A percentile compares a stretch with the other conserved stretches of the same genome.
Evolutionary conservation across 805 yeast species (phyloP).

Genomic region (Suhomyces tanzawaensis): DNA sequence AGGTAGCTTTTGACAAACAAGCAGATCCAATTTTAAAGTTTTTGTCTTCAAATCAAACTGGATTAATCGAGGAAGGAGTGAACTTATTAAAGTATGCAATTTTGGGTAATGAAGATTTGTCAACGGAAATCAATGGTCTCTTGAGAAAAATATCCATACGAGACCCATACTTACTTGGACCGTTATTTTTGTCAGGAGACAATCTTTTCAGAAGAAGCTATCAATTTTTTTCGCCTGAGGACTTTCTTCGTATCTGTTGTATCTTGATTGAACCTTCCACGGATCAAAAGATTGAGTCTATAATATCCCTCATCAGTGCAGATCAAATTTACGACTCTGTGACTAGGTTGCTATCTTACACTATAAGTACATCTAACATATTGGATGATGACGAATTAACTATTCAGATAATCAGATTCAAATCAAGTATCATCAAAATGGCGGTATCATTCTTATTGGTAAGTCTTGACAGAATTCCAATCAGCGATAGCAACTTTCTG

Average conservation of each 20-base stretch:
- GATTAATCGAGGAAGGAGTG: slow-evolving; percentile 34
- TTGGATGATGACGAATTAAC: slow-evolving; percentile 28
- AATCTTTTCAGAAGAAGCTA: slow-evolving; percentile 22
- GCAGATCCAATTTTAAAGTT: slow-evolving; percentile 37
- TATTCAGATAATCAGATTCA: slow-evolving; percentile 37
- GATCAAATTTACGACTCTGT: slow-evolving; percentile 31
- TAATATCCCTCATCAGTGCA: slow-evolving; percentile 22
- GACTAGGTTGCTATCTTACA: slow-evolving; percentile 24
- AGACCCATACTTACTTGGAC: slow-evolving; percentile 30
- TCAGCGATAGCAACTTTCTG: slow-evolving; percentile 30
- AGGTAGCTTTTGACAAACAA: slow-evolving; percentile 17
- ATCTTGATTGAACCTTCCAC: slow-evolving; percentile 22
- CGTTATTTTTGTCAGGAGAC: slow-evolving; percentile 29
- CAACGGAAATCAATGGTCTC: slow-evolving; percentile 20
- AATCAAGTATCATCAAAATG: slow-evolving; percentile 25
- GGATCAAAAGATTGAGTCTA: slow-evolving; percentile 18
- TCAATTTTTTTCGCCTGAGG: slow-evolving; percentile 29
- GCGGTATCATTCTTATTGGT: slow-evolving; percentile 25
- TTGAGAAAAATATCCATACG: slow-evolving; percentile 27
- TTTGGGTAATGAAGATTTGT: slow-evolving; percentile 32
- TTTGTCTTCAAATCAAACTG: slow-evolving; percentile 30
- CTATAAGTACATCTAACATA: slow-evolving; percentile 31
- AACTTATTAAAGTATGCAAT: slow-evolving; percentile 37
- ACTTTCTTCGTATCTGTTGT: slow-evolving; percentile 32
- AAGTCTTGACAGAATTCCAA: slow-evolving; percentile 31